Evolutionary conservation across 495 filamentous ascomycete species (phyloP).

Genomic region (Hypoxylon fuscum): DNA sequence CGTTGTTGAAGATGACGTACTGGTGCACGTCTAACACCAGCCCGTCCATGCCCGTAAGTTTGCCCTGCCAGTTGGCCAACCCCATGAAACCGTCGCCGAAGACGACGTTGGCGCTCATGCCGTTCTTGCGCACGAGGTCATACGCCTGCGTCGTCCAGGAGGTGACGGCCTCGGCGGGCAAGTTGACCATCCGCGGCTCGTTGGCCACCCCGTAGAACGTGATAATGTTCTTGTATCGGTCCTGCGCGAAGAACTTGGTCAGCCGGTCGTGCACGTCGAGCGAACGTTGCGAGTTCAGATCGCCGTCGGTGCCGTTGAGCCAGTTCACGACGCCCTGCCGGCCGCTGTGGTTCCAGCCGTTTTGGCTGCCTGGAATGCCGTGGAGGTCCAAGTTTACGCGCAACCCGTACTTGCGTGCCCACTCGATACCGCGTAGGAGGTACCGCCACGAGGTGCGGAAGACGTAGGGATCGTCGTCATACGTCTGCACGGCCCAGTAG

Average conservation of each 20-base stretch:
- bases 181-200: slow-evolving; percentile 80
- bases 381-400: slow-evolving; percentile 96
- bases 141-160: slow-evolving; percentile 75
- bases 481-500: slow-evolving; percentile 93
- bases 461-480: slow-evolving; percentile 88
- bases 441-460: slow-evolving; percentile 92
- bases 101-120: slow-evolving; percentile 67
- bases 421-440: slow-evolving; percentile 91
- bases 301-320: slow-evolving; percentile 77
- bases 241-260: slow-evolving; percentile 84
- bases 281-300: slow-evolving; percentile 74
- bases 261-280: slow-evolving; percentile 84
- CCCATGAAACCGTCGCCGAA: slow-evolving; percentile 90
- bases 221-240: slow-evolving; percentile 84
- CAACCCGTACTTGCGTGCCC: slow-evolving; percentile 89
- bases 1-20: slow-evolving; percentile 87
- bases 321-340: slow-evolving; percentile 75
- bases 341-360: slow-evolving; percentile 91
- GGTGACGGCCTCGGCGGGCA: slow-evolving; percentile 67
- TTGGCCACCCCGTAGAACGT: slow-evolving; percentile 87
- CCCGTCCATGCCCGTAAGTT: slow-evolving; percentile 62
- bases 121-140: slow-evolving; percentile 72
- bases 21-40: slow-evolving; percentile 93
- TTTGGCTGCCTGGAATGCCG: slow-evolving; percentile 83
- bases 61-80: slow-evolving; percentile 78